Base-by-base conservation (phyloP, 1,139 yeast genomes). In the Kodamaea alishanica region DNA sequence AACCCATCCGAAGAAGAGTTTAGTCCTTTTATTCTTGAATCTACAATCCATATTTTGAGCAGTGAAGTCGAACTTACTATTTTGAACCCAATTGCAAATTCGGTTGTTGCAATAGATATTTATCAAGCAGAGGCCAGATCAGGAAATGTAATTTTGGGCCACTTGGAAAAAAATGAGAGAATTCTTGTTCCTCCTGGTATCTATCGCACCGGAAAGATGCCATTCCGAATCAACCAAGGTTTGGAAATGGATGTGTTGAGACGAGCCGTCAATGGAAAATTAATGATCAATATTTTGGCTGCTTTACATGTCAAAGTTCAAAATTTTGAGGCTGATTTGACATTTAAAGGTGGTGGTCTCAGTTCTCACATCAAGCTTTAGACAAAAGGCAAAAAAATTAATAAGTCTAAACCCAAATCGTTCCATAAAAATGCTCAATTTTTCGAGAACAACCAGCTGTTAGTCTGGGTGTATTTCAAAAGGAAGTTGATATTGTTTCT, bases 51-150 rank as follows among this genome's bases (percentile, higher is more conserved):
- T 54, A 46, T 79, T 3, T 54, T 78, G 48, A 61, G 71, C 1
- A 73, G 80, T 0, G 78, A 76, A 38, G 66, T 77, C 6, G 81
- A 77, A 46, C 49, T 78, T 36, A 66, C 69, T 1, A 58, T 78
- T 0, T 75, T 52, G 52, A 79, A 79, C 44, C 85, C 85, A 0
- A 48, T 79, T 1, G 41, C 48, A 8, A 77, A 79, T 46, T 52
- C 63, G 6, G 71, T 65, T 12, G 53, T 75, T 1, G 48, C 54
- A n/a, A 56, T 75, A 5, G 60, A 59, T 12, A 55, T 79, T 12
- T 49, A 60, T 23, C 63, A 65, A 35, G 80, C 76, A 2, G 65
- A 61, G 37, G 84, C 82, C 0, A 57, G 60, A 3, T 65, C 68
- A 44, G 67, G 75, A 27, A 79, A 66, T 2, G 60, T 63, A 2